These are phyloP conservation scores for Suillus luteus DNA, from an alignment of 768 basidiomycete species.

Conservation along the genomic window DNA sequence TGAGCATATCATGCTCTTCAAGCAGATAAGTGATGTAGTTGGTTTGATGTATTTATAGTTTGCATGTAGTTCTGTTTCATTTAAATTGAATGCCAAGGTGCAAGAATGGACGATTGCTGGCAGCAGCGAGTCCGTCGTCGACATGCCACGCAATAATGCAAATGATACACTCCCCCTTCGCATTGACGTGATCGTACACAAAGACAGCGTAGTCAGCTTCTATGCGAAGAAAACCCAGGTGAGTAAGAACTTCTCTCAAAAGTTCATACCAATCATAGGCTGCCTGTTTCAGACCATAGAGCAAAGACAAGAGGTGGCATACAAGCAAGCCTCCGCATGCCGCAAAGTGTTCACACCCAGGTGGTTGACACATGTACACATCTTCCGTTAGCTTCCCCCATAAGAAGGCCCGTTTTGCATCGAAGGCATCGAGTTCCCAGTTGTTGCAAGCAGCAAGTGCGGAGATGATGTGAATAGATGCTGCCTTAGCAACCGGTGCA, in stretches of 20 bases:
- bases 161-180: background rate
- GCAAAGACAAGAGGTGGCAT: background rate
- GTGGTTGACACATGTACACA: conserved; percentile 47
- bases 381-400: conserved; percentile 38
- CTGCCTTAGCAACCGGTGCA: conserved; percentile 6
- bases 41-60: conserved; percentile 11
- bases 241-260: background rate
- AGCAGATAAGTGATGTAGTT: conserved; percentile 21
- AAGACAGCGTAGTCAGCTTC: background rate
- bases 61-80: background rate
- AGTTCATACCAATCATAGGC: conserved; percentile 10
- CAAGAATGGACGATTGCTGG: background rate
- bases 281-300: conserved; percentile 13
- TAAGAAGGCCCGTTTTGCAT: conserved; percentile 46
- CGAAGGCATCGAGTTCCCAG: conserved; percentile 41
- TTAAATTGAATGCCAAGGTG: conserved; percentile 2
- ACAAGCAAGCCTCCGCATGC: background rate
- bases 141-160: conserved; percentile 5
- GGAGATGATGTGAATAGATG: conserved; percentile 10
- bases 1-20: conserved; percentile 23
- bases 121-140: background rate
- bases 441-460: conserved; percentile 16
- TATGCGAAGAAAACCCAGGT: background rate
- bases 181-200: background rate
- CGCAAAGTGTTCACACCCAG: conserved; percentile 17